These are phyloP conservation scores for Xerocomellus chrysenteron DNA, from an alignment of 768 basidiomycete species.

Conservation along the genomic window DNA sequence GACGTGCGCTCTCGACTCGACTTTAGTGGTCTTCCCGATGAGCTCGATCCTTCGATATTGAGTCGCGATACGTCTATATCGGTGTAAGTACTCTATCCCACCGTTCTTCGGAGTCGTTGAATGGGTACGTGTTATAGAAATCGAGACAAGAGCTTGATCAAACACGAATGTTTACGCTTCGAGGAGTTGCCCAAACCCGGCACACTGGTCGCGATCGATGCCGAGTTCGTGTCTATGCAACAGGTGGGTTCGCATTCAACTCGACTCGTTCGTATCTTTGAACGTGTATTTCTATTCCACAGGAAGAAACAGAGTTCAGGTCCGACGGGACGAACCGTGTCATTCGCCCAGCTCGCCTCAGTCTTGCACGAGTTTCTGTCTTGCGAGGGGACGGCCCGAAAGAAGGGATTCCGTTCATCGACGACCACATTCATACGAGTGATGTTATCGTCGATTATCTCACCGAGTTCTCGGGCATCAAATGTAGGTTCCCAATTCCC, in stretches of 20 bases:
- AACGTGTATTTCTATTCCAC: slow-evolving; percentile 1
- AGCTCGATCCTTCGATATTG: slow-evolving; percentile 71
- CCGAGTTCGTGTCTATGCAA: slow-evolving; percentile 91
- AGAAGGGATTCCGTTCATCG: too few relatives aligned
- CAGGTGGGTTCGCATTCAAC: slow-evolving; percentile 48
- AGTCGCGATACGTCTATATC: slow-evolving; percentile 88
- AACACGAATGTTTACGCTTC: slow-evolving; percentile 46
- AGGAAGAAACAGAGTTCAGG: slow-evolving; percentile 91
- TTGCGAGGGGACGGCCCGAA: slow-evolving; percentile 78
- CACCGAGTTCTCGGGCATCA: slow-evolving; percentile 55
- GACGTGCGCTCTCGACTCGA: slow-evolving; percentile 61
- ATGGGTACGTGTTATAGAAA: slow-evolving; percentile 48
- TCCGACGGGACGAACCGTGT: slow-evolving; percentile 57
- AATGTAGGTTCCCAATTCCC: slow-evolving; percentile 23
- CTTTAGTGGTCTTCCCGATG: slow-evolving; percentile 61
- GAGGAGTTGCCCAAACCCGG: slow-evolving; percentile 37
- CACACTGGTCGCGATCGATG: slow-evolving; percentile 81
- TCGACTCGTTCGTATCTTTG: neutral
- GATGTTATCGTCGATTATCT: slow-evolving; percentile 95
- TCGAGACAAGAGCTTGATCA: slow-evolving; percentile 51
- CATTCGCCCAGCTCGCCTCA: slow-evolving; percentile 78
- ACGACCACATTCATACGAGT: slow-evolving; percentile 77
- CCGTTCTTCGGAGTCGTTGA: neutral
- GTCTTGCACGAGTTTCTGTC: slow-evolving; percentile 92
- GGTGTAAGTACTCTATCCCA: slow-evolving; percentile 47